phyloP scores from a whole-genome alignment of 192 early-diverging fungal species.

The Linderina pennispora region DNA sequence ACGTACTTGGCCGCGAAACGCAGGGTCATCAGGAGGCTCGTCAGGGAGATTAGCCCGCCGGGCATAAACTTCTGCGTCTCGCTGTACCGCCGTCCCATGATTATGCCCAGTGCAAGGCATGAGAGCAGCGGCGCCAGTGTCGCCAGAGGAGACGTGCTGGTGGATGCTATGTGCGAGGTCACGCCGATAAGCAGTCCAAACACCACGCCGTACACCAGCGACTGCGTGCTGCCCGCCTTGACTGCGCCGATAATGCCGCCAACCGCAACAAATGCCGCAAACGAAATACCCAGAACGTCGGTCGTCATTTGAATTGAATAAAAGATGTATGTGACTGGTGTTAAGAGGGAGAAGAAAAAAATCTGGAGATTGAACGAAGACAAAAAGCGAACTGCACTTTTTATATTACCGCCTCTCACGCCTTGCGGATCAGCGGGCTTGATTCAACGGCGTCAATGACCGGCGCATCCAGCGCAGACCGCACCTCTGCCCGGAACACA shows the following conservation, averaged over 20 bases:
- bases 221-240: conserved; percentile 33
- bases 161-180: conserved; percentile 24
- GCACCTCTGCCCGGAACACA: conserved; percentile 10
- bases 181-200: conserved; percentile 35
- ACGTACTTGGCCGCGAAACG: conserved; percentile 18
- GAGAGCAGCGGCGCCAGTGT: conserved; percentile 17
- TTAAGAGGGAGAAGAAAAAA: background rate
- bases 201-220: conserved; percentile 29
- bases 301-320: conserved; percentile 11
- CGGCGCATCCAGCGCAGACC: conserved; percentile 15
- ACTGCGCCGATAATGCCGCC: conserved; percentile 32
- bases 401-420: too few relatives aligned
- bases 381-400: too few relatives aligned
- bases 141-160: too few relatives aligned
- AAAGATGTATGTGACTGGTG: background rate
- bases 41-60: conserved; percentile 26
- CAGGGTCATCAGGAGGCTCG: conserved; percentile 24
- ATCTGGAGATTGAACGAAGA: background rate
- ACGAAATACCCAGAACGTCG: conserved; percentile 23
- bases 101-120: conserved; percentile 21
- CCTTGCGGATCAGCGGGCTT: too few relatives aligned
- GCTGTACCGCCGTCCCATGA: conserved; percentile 37
- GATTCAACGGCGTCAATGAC: too few relatives aligned
- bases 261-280: conserved; percentile 23
- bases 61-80: conserved; percentile 43